Evolutionary conservation across 192 early-diverging fungal genomes (phyloP).

Genomic region (Coemansia sp.): DNA sequence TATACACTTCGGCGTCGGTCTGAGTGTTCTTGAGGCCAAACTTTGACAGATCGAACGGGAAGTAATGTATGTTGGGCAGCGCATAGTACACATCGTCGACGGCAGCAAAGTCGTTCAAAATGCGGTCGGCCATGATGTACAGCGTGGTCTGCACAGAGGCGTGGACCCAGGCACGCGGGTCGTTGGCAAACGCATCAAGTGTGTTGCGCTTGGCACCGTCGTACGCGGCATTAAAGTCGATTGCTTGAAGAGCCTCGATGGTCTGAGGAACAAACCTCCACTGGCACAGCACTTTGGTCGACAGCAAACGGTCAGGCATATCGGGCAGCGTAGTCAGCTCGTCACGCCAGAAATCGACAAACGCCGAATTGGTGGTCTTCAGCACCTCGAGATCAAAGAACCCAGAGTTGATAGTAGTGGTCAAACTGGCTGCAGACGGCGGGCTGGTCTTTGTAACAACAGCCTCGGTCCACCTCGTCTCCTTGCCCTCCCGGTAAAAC

Average conservation of each 20-base stretch:
- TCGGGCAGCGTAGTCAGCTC: conserved; percentile 72
- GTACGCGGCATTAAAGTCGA: conserved; percentile 61
- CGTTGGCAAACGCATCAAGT: conserved; percentile 71
- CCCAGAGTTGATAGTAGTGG: conserved; percentile 62
- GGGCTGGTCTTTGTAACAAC: conserved; percentile 44
- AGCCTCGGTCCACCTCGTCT: conserved; percentile 64
- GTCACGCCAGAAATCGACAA: conserved; percentile 70
- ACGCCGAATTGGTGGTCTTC: conserved; percentile 81
- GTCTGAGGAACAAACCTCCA: conserved; percentile 51
- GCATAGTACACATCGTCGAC: conserved; percentile 66
- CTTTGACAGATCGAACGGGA: conserved; percentile 70
- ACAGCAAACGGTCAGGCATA: conserved; percentile 75
- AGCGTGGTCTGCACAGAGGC: conserved; percentile 80
- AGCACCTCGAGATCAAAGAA: conserved; percentile 72
- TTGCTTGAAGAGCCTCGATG: background rate
- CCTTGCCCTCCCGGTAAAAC: conserved; percentile 69
- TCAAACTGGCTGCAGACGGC: conserved; percentile 4
- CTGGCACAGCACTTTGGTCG: conserved; percentile 68
- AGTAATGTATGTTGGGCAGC: conserved; percentile 76
- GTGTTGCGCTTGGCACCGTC: conserved; percentile 66
- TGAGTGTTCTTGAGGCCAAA: conserved; percentile 71
- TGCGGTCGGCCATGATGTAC: conserved; percentile 71
- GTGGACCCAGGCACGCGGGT: conserved; percentile 61
- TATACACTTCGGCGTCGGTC: conserved; percentile 68
- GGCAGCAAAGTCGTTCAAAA: conserved; percentile 58